phyloP scores from a whole-genome alignment of 352 stramenopile genomes.

The Globisporangium megalacanthum region DNA sequence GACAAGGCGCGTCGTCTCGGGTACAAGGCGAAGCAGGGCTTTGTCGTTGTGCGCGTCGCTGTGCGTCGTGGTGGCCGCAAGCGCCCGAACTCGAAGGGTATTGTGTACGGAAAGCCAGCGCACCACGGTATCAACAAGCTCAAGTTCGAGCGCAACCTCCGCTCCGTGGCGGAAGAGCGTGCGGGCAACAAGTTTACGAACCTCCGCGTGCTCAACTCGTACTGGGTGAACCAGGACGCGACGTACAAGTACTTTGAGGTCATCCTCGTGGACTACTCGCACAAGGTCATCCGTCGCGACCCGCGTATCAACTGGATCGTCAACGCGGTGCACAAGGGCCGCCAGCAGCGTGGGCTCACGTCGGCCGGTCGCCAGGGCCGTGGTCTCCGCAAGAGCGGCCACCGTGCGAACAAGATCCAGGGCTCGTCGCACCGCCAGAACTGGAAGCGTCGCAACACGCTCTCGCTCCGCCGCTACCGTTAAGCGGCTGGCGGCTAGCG shows the following conservation, averaged over 20 bases:
- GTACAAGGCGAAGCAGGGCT: constrained; percentile 99
- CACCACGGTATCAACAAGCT: constrained; percentile 99
- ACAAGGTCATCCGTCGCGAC: constrained; percentile 98
- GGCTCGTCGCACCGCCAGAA: constrained; percentile 95
- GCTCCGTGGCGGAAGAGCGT: constrained; percentile 97
- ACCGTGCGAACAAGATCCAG: constrained; percentile 99
- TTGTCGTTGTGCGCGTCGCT: constrained; percentile 95
- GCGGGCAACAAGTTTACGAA: constrained; percentile 97
- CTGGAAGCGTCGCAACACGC: constrained; percentile 99
- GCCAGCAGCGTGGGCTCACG: constrained; percentile 98
- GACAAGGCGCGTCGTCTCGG: constrained; percentile 99
- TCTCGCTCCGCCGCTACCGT: constrained; percentile 98
- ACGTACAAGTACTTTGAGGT: constrained; percentile 99
- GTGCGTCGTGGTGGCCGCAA: constrained; percentile 99
- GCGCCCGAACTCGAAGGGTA: constrained; percentile 98
- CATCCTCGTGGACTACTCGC: constrained; percentile 98
- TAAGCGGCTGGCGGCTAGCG: constrained; percentile 27
- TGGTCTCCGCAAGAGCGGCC: constrained; percentile 97
- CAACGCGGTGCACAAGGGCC: constrained; percentile 99
- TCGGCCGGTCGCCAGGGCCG: constrained; percentile 95
- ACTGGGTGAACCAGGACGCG: constrained; percentile 99
- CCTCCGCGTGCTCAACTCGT: constrained; percentile 99
- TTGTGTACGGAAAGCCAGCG: constrained; percentile 99
- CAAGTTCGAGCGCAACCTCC: constrained; percentile 98
- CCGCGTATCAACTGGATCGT: constrained; percentile 99